A percentile compares a stretch with the other conserved stretches of the same genome.
Conservation (phyloP, 2,329 filamentous ascomycete species). For the Nemania bipapillata region DNA sequence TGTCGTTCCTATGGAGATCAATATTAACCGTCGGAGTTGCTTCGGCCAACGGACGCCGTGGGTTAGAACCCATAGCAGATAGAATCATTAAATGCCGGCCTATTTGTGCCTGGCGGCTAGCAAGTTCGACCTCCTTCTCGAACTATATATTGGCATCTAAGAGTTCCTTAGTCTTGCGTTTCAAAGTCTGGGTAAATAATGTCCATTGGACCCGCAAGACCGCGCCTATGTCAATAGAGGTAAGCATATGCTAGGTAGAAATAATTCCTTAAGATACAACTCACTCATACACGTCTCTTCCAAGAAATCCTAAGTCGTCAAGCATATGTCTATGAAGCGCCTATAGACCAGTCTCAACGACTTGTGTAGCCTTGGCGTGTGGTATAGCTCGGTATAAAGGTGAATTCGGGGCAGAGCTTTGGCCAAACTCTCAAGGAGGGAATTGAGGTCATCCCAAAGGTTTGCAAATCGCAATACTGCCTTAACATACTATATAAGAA, state of each 20-base stretch:
- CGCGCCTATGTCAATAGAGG: not conserved
- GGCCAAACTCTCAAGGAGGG: not conserved
- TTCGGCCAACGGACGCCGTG: not conserved
- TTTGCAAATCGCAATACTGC: constrained; percentile 1
- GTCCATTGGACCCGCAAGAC: not conserved
- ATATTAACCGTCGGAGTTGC: not conserved
- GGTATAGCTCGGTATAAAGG: constrained; percentile 2
- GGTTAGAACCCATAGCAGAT: not conserved
- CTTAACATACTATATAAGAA: not conserved
- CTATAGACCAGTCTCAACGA: constrained; percentile 1
- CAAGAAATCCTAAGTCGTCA: not conserved
- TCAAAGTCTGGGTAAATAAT: not conserved
- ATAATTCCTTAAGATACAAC: not conserved
- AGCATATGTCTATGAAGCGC: constrained; percentile 2
- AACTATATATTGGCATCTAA: not conserved
- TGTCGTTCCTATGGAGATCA: constrained; percentile 1
- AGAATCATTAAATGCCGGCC: not conserved
- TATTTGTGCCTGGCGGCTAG: not conserved
- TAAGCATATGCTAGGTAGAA: not conserved
- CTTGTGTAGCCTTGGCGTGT: not conserved
- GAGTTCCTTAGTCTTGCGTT: not conserved
- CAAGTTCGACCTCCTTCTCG: not conserved
- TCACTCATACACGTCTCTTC: constrained; percentile 1
- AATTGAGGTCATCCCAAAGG: constrained; percentile 2
- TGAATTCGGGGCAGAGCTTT: not conserved